These are phyloP conservation scores for Gossypium aridum DNA, from an alignment of 441 rosid genomes.

Conservation along the genomic window DNA sequence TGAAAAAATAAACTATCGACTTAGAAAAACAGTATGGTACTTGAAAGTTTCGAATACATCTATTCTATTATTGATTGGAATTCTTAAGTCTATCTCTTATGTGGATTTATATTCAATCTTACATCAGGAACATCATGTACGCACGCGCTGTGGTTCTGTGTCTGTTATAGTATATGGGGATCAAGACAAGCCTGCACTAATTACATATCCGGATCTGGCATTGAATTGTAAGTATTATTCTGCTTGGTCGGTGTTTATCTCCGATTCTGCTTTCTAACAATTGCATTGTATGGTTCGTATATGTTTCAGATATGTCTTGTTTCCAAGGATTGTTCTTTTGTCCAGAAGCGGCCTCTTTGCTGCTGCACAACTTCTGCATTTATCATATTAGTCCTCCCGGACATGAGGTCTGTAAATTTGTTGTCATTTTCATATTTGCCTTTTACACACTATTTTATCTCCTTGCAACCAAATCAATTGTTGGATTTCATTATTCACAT, in stretches of 20 bases:
- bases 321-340: slow-evolving; percentile 76
- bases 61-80: not conserved
- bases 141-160: slow-evolving; percentile 54
- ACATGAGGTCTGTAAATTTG: slow-evolving; percentile 55
- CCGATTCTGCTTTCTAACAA: slow-evolving; percentile 15
- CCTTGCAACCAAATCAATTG: not conserved
- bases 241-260: slow-evolving; percentile 4
- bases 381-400: slow-evolving; percentile 82
- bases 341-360: slow-evolving; percentile 71
- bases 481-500: slow-evolving; percentile 30
- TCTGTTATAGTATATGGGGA: slow-evolving; percentile 65
- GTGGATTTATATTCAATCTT: slow-evolving; percentile 5
- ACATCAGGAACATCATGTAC: slow-evolving; percentile 55
- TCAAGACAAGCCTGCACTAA: slow-evolving; percentile 60
- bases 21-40: slow-evolving; percentile 13
- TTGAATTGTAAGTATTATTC: slow-evolving; percentile 42
- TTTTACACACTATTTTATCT: slow-evolving; percentile 11
- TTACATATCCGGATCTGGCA: slow-evolving; percentile 70
- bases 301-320: slow-evolving; percentile 52
- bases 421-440: slow-evolving; percentile 12
- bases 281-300: slow-evolving; percentile 7
- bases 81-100: not conserved
- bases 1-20: not conserved
- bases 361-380: slow-evolving; percentile 69
- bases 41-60: not conserved